Conservation (phyloP, 306 rosid species). For the Abrus pulchellus region DNA sequence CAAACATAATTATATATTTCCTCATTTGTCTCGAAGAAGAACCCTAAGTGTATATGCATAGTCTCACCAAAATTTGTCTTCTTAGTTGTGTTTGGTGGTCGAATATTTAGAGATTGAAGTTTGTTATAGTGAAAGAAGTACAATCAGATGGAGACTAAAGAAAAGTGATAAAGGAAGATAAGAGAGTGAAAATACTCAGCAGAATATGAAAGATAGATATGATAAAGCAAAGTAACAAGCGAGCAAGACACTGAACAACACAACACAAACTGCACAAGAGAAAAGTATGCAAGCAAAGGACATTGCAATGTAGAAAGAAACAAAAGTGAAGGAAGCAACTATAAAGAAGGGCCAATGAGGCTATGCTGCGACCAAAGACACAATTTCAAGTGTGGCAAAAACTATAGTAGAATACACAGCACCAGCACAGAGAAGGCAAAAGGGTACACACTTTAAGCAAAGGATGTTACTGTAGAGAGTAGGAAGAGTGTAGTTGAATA, state of each 20-base stretch:
- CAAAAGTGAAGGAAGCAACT: too few species aligned
- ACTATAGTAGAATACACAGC: constrained; percentile 52
- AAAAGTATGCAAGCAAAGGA: background rate
- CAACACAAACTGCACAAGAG: constrained; percentile 22
- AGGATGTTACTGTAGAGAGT: constrained; percentile 52
- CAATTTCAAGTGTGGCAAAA: constrained; percentile 41
- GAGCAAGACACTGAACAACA: constrained; percentile 41
- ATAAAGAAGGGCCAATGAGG: too few species aligned
- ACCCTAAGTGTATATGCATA: too few species aligned
- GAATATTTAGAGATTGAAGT: too few species aligned
- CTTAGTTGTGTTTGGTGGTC: too few species aligned
- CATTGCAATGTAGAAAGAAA: constrained; percentile 25
- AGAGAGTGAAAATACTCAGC: constrained; percentile 51
- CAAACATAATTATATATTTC: too few species aligned
- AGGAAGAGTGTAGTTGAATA: constrained; percentile 54
- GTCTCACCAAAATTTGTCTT: too few species aligned
- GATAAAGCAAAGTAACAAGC: constrained; percentile 56
- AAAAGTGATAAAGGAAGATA: constrained; percentile 3
- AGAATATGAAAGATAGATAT: constrained; percentile 53
- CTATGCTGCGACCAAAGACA: too few species aligned
- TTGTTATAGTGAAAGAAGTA: too few species aligned
- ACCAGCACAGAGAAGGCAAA: constrained; percentile 61
- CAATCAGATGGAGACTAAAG: background rate
- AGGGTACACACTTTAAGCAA: constrained; percentile 52
- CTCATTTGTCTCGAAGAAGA: too few species aligned